Percentiles rank a stretch among this genome's conserved stretches.
phyloP scores from a whole-genome alignment of 495 filamentous ascomycete genomes.

The Pyrenula aspistea region DNA sequence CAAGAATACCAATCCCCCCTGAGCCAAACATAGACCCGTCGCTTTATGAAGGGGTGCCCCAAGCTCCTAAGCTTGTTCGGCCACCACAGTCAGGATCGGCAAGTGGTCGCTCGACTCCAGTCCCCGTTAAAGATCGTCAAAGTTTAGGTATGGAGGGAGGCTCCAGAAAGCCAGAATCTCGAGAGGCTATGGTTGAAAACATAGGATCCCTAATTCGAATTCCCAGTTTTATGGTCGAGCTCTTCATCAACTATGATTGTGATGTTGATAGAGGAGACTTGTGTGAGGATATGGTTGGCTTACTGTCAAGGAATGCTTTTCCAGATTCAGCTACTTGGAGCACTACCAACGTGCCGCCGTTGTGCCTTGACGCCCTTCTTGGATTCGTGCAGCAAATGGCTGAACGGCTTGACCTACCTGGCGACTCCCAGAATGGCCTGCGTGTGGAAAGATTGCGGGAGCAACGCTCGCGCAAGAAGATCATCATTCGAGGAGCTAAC shows the following conservation, averaged over 20 bases:
- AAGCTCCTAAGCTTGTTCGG: conserved; percentile 76
- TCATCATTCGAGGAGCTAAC: conserved; percentile 74
- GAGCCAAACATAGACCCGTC: conserved; percentile 84
- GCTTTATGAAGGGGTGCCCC: conserved; percentile 87
- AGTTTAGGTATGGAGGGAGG: conserved; percentile 91
- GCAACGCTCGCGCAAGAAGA: conserved; percentile 66
- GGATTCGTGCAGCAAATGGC: conserved; percentile 85
- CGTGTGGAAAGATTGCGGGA: conserved; percentile 49
- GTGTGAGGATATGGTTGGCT: conserved; percentile 88
- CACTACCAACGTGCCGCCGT: conserved; percentile 91
- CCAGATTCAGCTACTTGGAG: conserved; percentile 98
- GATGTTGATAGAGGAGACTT: conserved; percentile 85
- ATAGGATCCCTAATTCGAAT: conserved; percentile 84
- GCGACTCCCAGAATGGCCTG: conserved; percentile 51
- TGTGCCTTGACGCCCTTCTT: conserved; percentile 86
- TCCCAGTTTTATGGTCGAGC: conserved; percentile 84
- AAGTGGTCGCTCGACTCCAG: conserved; percentile 83
- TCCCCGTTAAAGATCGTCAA: conserved; percentile 86
- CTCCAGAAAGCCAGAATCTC: conserved; percentile 77
- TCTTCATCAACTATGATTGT: conserved; percentile 98
- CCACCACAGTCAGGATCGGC: conserved; percentile 61
- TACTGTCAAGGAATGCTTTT: conserved; percentile 87
- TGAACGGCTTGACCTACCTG: conserved; percentile 61
- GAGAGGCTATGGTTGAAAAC: conserved; percentile 98
- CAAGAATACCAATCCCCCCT: conserved; percentile 78